Base-by-base conservation (phyloP, 768 basidiomycete species). In the Hypholoma sublateritium region DNA sequence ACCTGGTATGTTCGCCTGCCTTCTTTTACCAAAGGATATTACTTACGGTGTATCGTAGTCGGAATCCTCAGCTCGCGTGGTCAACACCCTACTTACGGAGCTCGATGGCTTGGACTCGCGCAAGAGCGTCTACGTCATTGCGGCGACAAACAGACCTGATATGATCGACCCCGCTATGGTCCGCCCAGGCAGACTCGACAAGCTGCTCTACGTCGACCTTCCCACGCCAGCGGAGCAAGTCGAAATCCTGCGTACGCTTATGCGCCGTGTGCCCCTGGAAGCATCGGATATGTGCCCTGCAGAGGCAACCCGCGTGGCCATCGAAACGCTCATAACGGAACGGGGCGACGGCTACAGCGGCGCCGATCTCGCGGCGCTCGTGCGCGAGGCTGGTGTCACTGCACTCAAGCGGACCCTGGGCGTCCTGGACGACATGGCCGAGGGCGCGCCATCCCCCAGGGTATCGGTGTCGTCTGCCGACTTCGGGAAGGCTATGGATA, bases 121-220 rank as follows among this genome's bases (percentile, higher is more conserved):
- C 34, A 93, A 91, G 71, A 81, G 83, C 39, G 93, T 97, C 57
- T 95, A 94, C 65, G 94, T 98, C 42, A 93, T 97, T 57, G 95
- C 90, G 0, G 95, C 95, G 7, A 97, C 94, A 28, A 98, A 96
- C 71, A 80, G 95, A 12, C 95, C 95, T 1, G 94, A 98, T 74
- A 96, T 96, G 87, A 95, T 97, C 58, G 95, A 98, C 67, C 95
- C 95, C 0, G 95, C 95, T 6, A 95, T 96, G 94, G 92, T 93
- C 52, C 89, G 95, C n/a, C 95, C 95, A 0, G 95, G 95, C 0
- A 84, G 95, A 9, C 81, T 98, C 11, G 95, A 97, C 75, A 97
- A 97, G 70, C 80, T 96, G 5, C 80, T 97, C 42, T 98, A 95
- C 65, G 93, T 97, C 64, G 95, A 96, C 71, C 78, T 96, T 0